Percentiles rank a stretch among this genome's conserved stretches.
Evolutionary conservation across 495 filamentous ascomycete species (phyloP).

Genomic region (Trichoderma asperelloides): DNA sequence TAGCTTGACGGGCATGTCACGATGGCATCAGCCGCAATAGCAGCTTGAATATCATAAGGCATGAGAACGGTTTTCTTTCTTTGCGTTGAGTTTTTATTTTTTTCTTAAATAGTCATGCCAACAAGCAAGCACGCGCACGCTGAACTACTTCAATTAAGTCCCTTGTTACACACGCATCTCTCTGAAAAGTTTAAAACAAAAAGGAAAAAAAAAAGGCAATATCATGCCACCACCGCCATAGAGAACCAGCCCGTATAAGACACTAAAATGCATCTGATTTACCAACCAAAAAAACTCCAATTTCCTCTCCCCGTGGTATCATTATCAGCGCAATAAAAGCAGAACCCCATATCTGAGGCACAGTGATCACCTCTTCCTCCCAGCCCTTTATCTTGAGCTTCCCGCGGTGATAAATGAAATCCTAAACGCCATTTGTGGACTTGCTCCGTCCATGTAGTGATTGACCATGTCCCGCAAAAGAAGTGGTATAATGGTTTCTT

Average conservation of each 20-base stretch:
- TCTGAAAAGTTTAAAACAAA: neutral
- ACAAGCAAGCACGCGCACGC: neutral
- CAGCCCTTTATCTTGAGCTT: neutral
- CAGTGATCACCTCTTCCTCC: neutral
- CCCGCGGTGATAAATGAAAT: neutral
- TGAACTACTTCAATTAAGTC: neutral
- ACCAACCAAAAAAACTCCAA: neutral
- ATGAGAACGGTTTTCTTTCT: neutral
- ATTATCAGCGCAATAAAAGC: conserved; percentile 3
- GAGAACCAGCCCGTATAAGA: neutral
- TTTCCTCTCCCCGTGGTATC: neutral
- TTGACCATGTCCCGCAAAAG: neutral
- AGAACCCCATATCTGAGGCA: neutral
- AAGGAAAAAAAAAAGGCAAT: neutral
- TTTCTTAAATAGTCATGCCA: neutral
- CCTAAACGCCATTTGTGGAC: conserved; percentile 6
- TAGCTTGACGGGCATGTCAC: neutral
- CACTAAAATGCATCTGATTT: neutral
- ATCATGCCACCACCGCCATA: neutral
- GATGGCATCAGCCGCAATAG: neutral
- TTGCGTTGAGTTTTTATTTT: no score
- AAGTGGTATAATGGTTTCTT: neutral
- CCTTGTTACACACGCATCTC: neutral
- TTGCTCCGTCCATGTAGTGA: neutral
- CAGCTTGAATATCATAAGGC: neutral